Percentiles rank a stretch among this genome's conserved stretches.
Evolutionary conservation across 1,139 yeast genomes (phyloP).

Genomic region (Candida glucosophila): DNA sequence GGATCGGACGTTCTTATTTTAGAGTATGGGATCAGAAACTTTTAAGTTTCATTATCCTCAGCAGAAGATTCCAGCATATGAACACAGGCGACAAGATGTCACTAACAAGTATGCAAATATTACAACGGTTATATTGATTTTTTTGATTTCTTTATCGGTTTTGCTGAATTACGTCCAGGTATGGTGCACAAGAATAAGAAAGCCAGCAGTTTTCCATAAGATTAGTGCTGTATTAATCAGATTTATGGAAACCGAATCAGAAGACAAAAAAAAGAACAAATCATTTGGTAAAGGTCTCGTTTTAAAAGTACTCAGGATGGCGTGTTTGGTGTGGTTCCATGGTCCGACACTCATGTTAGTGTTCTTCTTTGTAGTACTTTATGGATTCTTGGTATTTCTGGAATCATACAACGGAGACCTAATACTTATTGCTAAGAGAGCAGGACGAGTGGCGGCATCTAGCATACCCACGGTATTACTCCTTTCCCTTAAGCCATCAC

Average conservation of each 20-base stretch:
- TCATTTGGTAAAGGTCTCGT: constrained; percentile 3
- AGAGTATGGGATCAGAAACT: no score
- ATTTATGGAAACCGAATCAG: constrained; percentile 6
- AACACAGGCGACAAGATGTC: constrained; percentile 16
- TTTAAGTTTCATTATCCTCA: constrained; percentile 27
- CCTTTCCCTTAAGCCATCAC: constrained; percentile 67
- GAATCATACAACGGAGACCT: constrained; percentile 48
- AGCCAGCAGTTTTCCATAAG: constrained; percentile 13
- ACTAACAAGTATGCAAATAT: constrained; percentile 26
- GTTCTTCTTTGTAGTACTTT: constrained; percentile 40
- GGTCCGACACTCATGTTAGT: constrained; percentile 28
- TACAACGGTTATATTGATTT: constrained; percentile 16
- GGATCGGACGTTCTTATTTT: no score
- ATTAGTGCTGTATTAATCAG: constrained; percentile 16
- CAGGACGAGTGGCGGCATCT: constrained; percentile 74
- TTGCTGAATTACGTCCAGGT: constrained; percentile 7
- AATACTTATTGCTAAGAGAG: constrained; percentile 59
- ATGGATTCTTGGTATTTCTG: constrained; percentile 28
- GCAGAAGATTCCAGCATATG: constrained; percentile 21
- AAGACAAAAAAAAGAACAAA: constrained; percentile 2
- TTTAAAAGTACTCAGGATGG: constrained; percentile 1
- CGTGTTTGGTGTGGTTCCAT: constrained; percentile 17
- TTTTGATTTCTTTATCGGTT: constrained; percentile 19
- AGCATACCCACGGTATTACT: constrained; percentile 66
- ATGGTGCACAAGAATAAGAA: constrained; percentile 16